Base-by-base conservation (phyloP, 441 rosid species). In the Populus hybrid region DNA sequence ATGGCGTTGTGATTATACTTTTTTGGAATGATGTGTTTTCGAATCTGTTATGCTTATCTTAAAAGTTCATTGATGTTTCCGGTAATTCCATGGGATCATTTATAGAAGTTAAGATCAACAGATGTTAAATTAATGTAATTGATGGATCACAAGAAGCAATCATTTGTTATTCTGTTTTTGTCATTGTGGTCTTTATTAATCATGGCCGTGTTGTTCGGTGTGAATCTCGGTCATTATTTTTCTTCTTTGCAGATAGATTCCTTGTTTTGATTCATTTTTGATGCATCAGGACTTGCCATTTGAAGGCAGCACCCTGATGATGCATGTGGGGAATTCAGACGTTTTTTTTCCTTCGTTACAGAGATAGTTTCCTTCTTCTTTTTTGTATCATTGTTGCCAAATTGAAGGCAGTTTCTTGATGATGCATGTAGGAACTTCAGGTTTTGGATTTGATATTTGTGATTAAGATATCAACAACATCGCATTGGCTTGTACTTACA, bases 21-120 rank as follows among this genome's bases (percentile, higher is more conserved):
- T 57, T 67, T 67, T 42, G 32, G 42, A 21, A 69, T 24, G 30
- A 3, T 70, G 26, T 18, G 26, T 46, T n/a, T 74, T 65, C 64
- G 23, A 28, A 40, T 69, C 23, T 23, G 64, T 73, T 64, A 40
- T 78, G 74, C 69, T 32, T 63, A 8, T 77, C 46, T 73, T 67
- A 71, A 71, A 75, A 84, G 78, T 78, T 81, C 61, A 42, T 65
- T 71, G 74, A 67, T 34, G 38, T 65, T 75, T 11, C 23, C 10
- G 3, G 30, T 76, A 53, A 68, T 57, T 38, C 32, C 24, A 18
- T 46, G 21, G 20, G 18, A 38, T 73, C 42, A 59, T 10, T 78
- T 75, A 11, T 34, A 10, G 23, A 59, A 21, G 32, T 26, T 70
- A 11, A 20, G 40, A 46, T 80, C n/a, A 71, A 32, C 11, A 66